These are phyloP conservation scores for Stellera chamaejasme DNA, from an alignment of 345 rosid genomes.

Conservation along the genomic window DNA sequence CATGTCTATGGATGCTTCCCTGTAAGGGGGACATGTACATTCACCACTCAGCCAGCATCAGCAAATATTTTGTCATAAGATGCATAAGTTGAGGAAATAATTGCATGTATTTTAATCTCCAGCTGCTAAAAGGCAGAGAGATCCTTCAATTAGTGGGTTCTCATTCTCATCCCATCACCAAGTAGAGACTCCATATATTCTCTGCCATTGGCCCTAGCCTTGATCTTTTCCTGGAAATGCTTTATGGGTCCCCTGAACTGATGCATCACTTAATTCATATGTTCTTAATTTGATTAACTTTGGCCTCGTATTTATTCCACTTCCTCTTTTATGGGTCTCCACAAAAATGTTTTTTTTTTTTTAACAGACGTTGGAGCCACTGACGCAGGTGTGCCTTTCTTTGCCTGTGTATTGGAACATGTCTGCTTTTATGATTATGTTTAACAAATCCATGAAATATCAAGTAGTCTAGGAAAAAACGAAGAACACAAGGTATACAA, in stretches of 20 bases:
- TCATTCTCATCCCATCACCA: conserved; percentile 40
- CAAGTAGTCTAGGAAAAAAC: too few species aligned
- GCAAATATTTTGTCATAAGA: background rate
- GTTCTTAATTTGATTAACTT: conserved; percentile 9
- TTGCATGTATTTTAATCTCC: conserved; percentile 8
- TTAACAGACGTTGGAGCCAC: conserved; percentile 19
- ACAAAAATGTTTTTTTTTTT: conserved; percentile 19
- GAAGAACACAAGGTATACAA: too few species aligned
- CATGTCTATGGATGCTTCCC: too few species aligned
- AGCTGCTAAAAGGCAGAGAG: conserved; percentile 14
- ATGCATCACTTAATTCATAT: conserved; percentile 20
- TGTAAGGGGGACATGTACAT: background rate
- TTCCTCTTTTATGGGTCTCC: conserved; percentile 12
- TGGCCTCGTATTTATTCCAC: conserved; percentile 18
- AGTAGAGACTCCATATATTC: conserved; percentile 23
- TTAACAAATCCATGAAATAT: too few species aligned
- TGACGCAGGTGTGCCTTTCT: conserved; percentile 29
- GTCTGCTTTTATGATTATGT: too few species aligned
- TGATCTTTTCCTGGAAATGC: conserved; percentile 21
- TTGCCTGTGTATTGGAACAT: background rate
- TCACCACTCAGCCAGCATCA: background rate
- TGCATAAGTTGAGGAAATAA: conserved; percentile 2
- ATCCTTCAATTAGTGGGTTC: conserved; percentile 48
- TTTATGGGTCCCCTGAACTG: conserved; percentile 58
- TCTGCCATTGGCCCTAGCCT: conserved; percentile 13